phyloP scores from a whole-genome alignment of 768 basidiomycete genomes.

The Coprinopsis strossmayeri region DNA sequence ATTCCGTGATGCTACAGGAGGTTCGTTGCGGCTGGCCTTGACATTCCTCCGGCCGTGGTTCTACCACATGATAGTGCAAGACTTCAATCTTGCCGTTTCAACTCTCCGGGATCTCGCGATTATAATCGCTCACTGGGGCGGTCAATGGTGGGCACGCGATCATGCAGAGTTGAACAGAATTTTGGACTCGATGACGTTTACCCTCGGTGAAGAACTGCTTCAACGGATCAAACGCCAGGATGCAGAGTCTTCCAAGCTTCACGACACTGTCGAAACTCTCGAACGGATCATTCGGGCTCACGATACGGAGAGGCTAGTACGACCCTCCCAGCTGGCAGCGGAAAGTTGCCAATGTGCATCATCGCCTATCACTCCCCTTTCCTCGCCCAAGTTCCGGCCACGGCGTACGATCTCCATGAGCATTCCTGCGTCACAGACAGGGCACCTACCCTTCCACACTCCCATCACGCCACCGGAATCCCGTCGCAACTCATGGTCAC shows the following conservation, averaged over 20 bases:
- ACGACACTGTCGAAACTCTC: background rate
- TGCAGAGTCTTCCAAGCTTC: constrained; percentile 16
- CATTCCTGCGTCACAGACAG: constrained; percentile 15
- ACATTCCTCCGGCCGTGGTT: constrained; percentile 69
- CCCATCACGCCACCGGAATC: constrained; percentile 31
- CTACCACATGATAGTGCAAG: constrained; percentile 37
- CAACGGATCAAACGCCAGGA: constrained; percentile 15
- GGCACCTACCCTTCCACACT: constrained; percentile 20
- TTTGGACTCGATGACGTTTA: constrained; percentile 49
- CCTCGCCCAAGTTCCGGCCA: constrained; percentile 7
- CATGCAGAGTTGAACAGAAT: constrained; percentile 57
- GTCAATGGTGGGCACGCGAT: constrained; percentile 60
- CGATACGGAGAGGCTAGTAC: constrained; percentile 7
- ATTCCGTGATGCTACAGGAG: constrained; percentile 59
- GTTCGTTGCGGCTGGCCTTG: constrained; percentile 61
- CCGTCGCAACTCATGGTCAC: constrained; percentile 19
- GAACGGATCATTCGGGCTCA: background rate
- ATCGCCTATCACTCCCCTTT: constrained; percentile 5
- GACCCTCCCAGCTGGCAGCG: background rate
- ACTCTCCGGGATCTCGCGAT: constrained; percentile 37
- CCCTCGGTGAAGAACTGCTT: constrained; percentile 61
- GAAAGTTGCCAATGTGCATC: constrained; percentile 1
- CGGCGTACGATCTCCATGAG: constrained; percentile 13
- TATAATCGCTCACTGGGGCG: constrained; percentile 59
- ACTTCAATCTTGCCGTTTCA: constrained; percentile 27